These are phyloP conservation scores for Sodiomyces alkalinus DNA, from an alignment of 2,329 filamentous ascomycete genomes.

Conservation along the genomic window DNA sequence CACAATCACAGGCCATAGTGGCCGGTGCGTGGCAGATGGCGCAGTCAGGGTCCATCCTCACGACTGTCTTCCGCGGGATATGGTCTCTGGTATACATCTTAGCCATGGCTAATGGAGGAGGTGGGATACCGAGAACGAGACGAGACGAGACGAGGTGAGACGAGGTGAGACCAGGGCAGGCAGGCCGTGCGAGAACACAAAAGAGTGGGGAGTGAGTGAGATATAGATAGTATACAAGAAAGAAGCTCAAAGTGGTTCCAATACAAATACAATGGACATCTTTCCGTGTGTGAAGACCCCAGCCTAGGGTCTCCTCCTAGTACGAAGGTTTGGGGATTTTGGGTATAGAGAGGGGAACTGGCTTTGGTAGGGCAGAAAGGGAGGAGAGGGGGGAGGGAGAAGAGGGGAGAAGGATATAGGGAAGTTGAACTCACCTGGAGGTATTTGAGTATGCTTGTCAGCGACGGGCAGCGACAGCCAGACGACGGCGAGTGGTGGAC, in stretches of 20 bases:
- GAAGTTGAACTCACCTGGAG: conserved; percentile 11
- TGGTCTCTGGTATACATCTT: conserved; percentile 37
- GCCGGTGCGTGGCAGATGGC: conserved; percentile 50
- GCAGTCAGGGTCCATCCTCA: conserved; percentile 56
- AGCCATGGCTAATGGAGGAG: conserved; percentile 14
- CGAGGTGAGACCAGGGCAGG: no score
- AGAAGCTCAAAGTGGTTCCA: conserved; percentile 7
- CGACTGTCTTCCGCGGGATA: conserved; percentile 26
- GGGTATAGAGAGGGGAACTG: conserved; percentile 7
- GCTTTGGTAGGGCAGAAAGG: conserved; percentile 9
- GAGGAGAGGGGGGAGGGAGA: conserved; percentile 7
- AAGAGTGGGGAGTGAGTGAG: not conserved
- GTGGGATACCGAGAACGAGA: conserved; percentile 9
- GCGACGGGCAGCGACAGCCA: conserved; percentile 1
- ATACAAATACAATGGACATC: conserved; percentile 8
- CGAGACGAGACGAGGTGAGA: conserved; percentile 11
- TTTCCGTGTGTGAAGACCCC: conserved; percentile 19
- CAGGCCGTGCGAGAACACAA: no score
- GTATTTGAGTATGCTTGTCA: conserved; percentile 3
- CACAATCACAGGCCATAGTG: conserved; percentile 44
- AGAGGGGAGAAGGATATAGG: conserved; percentile 6
- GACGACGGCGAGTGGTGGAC: conserved; percentile 5
- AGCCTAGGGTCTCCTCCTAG: conserved; percentile 18
- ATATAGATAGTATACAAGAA: conserved; percentile 16
- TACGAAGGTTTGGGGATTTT: no score